Conservation (phyloP, 75 land plant species). For the Selaginella moellendorffii region DNA sequence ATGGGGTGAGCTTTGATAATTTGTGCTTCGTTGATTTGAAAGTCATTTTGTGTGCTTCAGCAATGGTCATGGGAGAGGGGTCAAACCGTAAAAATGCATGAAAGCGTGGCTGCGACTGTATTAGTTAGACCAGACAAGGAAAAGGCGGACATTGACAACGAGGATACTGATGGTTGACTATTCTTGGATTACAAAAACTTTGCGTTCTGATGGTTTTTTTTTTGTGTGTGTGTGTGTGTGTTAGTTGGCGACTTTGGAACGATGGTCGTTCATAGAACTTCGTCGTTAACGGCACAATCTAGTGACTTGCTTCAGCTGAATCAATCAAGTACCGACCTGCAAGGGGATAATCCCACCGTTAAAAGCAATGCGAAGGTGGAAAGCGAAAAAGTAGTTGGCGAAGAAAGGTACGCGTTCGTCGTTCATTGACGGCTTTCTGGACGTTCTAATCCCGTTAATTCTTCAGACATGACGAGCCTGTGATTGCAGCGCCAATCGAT, state of each 20-base stretch:
- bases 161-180: constrained; percentile 13
- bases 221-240: background rate
- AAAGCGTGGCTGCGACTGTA: constrained; percentile 38
- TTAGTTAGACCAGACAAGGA: constrained; percentile 35
- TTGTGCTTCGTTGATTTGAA: too few relatives aligned
- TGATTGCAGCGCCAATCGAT: background rate
- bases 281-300: background rate
- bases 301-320: background rate
- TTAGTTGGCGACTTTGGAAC: constrained; percentile 18
- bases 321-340: background rate
- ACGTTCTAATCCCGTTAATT: too few relatives aligned
- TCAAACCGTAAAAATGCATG: constrained; percentile 30
- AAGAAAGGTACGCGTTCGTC: background rate
- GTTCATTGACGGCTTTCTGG: too few relatives aligned
- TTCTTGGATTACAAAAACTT: background rate
- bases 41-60: too few relatives aligned
- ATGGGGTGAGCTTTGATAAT: constrained; percentile 16
- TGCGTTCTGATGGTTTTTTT: background rate
- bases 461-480: too few relatives aligned
- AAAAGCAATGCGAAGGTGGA: too few relatives aligned
- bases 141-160: constrained; percentile 12
- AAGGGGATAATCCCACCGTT: too few relatives aligned
- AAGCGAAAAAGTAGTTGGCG: too few relatives aligned
- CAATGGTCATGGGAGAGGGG: constrained; percentile 45
- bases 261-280: constrained; percentile 18